phyloP scores from a whole-genome alignment of 2,329 filamentous ascomycete genomes.

The Aspergillus neoniger region DNA sequence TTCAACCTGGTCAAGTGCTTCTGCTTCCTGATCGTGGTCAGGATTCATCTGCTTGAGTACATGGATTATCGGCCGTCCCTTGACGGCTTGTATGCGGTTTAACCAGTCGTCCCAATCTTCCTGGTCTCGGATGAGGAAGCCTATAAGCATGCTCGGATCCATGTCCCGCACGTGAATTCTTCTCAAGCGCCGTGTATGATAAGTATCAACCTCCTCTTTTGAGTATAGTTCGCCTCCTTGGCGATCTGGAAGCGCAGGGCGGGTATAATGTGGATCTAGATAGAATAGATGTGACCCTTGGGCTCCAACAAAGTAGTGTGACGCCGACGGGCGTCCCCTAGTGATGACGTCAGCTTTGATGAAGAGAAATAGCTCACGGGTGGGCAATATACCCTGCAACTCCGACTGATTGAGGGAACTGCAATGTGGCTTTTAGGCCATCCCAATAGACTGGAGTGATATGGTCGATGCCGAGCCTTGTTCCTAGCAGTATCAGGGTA shows the following conservation, averaged over 20 bases:
- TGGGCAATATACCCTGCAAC: conserved; percentile 74
- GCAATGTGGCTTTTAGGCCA: conserved; percentile 79
- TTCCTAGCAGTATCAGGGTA: conserved; percentile 85
- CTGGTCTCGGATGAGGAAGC: conserved; percentile 80
- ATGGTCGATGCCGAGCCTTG: conserved; percentile 87
- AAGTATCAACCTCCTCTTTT: conserved; percentile 73
- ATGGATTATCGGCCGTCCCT: conserved; percentile 83
- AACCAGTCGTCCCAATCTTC: conserved; percentile 86
- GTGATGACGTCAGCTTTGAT: conserved; percentile 15
- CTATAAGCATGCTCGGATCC: conserved; percentile 97
- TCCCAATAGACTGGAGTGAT: conserved; percentile 95
- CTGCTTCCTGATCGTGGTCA: conserved; percentile 60
- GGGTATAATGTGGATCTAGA: conserved; percentile 87
- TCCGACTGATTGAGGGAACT: conserved; percentile 89
- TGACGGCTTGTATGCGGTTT: conserved; percentile 69
- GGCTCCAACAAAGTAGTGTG: conserved; percentile 73
- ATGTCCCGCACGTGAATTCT: conserved; percentile 85
- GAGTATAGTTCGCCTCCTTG: conserved; percentile 55
- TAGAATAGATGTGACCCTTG: conserved; percentile 86
- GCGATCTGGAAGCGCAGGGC: conserved; percentile 70
- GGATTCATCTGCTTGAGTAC: conserved; percentile 68
- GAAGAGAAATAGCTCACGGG: conserved; percentile 24
- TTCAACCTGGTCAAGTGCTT: conserved; percentile 87
- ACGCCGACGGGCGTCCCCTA: conserved; percentile 88
- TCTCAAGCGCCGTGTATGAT: conserved; percentile 82